Percentiles rank a stretch among this genome's conserved stretches.
phyloP scores from a whole-genome alignment of 2,329 filamentous ascomycete species.

The Byssothecium circinans region DNA sequence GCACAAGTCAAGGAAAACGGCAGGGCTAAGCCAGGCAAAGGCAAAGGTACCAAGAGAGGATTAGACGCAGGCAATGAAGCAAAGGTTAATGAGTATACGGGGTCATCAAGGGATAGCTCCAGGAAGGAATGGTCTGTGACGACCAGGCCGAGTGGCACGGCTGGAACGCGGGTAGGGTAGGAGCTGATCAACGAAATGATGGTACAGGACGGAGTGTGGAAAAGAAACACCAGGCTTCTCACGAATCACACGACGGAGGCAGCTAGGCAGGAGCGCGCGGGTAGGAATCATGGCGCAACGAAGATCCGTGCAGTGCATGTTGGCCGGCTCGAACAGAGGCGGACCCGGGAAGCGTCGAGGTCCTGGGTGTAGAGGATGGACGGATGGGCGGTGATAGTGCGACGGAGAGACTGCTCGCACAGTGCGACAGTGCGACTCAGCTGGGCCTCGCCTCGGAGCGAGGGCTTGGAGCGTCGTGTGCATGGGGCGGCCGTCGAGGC shows the following conservation, averaged over 20 bases:
- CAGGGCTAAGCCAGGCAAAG: slow-evolving; percentile 37
- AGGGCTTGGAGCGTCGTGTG: slow-evolving; percentile 32
- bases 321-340: slow-evolving; percentile 28
- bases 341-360: slow-evolving; percentile 27
- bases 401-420: slow-evolving; percentile 26
- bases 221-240: slow-evolving; percentile 37
- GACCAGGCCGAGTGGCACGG: slow-evolving; percentile 43
- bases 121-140: slow-evolving; percentile 41
- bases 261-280: slow-evolving; percentile 30
- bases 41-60: slow-evolving; percentile 33
- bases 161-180: slow-evolving; percentile 39
- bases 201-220: slow-evolving; percentile 33
- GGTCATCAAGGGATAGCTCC: slow-evolving; percentile 37
- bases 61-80: slow-evolving; percentile 39
- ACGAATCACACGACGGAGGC: slow-evolving; percentile 37
- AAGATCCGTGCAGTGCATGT: slow-evolving; percentile 42
- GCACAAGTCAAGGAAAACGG: slow-evolving; percentile 37
- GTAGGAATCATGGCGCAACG: slow-evolving; percentile 47
- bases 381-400: slow-evolving; percentile 26
- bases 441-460: slow-evolving; percentile 27
- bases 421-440: slow-evolving; percentile 37
- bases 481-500: slow-evolving; percentile 36
- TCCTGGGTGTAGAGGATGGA: not conserved
- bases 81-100: slow-evolving; percentile 36
- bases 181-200: slow-evolving; percentile 37